These are phyloP conservation scores for Macadamia tetraphylla DNA, from an alignment of 164 flowering plant species.

Conservation along the genomic window DNA sequence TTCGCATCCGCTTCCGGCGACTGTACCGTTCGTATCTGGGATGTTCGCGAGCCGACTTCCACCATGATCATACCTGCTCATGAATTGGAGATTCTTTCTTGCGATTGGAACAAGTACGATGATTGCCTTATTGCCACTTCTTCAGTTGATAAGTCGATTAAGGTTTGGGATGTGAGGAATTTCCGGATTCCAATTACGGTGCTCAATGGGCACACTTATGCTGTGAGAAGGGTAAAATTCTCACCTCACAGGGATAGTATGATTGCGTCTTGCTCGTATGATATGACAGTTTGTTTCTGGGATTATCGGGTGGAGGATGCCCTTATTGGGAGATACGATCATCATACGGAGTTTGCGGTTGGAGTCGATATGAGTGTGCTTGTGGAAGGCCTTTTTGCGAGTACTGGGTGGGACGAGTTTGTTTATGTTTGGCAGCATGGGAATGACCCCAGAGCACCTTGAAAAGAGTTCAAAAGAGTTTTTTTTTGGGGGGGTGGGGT, in stretches of 20 bases:
- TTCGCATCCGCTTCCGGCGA: conserved; percentile 96
- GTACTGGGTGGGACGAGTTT: conserved; percentile 95
- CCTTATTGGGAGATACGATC: conserved; percentile 78
- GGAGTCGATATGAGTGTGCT: conserved; percentile 97
- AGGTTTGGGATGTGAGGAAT: conserved; percentile 89
- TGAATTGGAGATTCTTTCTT: conserved; percentile 67
- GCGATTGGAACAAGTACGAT: conserved; percentile 93
- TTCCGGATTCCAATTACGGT: conserved; percentile 57
- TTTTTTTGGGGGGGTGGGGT: background rate
- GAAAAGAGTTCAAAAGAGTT: background rate
- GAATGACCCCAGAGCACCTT: conserved; percentile 80
- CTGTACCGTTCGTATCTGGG: conserved; percentile 87
- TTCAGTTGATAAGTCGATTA: conserved; percentile 73
- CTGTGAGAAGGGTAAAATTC: conserved; percentile 75
- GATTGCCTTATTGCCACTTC: conserved; percentile 66
- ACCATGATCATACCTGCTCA: conserved; percentile 83
- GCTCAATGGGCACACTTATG: conserved; percentile 72
- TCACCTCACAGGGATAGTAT: conserved; percentile 71
- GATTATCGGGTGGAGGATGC: conserved; percentile 84
- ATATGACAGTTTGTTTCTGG: conserved; percentile 92
- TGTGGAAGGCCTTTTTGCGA: conserved; percentile 89
- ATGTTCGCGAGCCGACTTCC: conserved; percentile 73
- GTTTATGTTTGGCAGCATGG: conserved; percentile 97
- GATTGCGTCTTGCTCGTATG: conserved; percentile 76
- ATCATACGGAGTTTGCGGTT: conserved; percentile 90